Conservation (phyloP, 2,329 filamentous ascomycete genomes). For the Hypoxylon sp. region DNA sequence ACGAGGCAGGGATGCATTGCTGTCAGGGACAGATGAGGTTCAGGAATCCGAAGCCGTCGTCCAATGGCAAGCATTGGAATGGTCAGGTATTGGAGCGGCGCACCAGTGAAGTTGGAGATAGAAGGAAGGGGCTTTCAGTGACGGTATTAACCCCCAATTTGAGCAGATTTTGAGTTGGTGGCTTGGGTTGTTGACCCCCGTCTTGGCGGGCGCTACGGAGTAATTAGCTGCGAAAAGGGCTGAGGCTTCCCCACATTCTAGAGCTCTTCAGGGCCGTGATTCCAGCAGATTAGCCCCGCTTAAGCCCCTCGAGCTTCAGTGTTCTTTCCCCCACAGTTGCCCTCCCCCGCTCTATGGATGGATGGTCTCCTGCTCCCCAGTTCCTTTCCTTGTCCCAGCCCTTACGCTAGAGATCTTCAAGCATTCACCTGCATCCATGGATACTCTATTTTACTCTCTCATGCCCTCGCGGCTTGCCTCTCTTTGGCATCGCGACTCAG, state of each 20-base stretch:
- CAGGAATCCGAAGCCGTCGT: slow-evolving; percentile 28
- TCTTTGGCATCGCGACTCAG: slow-evolving; percentile 26
- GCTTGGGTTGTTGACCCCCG: slow-evolving; percentile 34
- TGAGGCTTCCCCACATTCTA: slow-evolving; percentile 37
- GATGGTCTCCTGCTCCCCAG: not conserved
- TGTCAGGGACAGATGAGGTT: slow-evolving; percentile 45
- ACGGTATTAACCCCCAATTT: slow-evolving; percentile 28
- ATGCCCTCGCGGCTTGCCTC: not conserved
- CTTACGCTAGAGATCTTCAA: slow-evolving; percentile 2
- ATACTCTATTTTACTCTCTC: not conserved
- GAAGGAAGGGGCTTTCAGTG: slow-evolving; percentile 3
- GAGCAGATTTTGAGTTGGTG: slow-evolving; percentile 35
- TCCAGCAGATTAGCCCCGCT: slow-evolving; percentile 32
- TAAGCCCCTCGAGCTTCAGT: slow-evolving; percentile 10
- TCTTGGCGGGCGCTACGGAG: slow-evolving; percentile 41
- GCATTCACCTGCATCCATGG: not conserved
- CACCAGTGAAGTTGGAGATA: slow-evolving; percentile 36
- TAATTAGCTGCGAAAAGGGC: slow-evolving; percentile 38
- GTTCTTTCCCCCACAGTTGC: slow-evolving; percentile 31
- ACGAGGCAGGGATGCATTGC: slow-evolving; percentile 24
- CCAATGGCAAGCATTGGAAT: slow-evolving; percentile 39
- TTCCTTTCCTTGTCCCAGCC: not conserved
- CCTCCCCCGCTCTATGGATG: slow-evolving; percentile 15
- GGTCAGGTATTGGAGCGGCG: slow-evolving; percentile 34
- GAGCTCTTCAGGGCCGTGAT: slow-evolving; percentile 38